phyloP scores from a whole-genome alignment of 306 rosid genomes.

The Lathyrus aphaca region DNA sequence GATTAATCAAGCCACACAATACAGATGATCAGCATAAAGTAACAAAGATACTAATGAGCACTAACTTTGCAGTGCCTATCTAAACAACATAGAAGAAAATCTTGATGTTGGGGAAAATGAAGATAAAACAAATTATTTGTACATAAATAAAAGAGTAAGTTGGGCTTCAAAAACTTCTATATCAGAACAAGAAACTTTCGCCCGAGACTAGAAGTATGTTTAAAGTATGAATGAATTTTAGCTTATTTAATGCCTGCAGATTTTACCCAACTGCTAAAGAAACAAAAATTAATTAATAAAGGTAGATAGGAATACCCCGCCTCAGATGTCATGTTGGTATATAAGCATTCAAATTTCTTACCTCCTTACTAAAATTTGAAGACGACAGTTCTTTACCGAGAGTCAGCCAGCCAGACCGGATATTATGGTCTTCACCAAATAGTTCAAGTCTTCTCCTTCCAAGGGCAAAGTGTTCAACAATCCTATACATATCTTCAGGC shows the following conservation, averaged over 20 bases:
- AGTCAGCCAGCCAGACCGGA: constrained; percentile 94
- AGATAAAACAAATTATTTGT: not conserved
- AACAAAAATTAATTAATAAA: constrained; percentile 1
- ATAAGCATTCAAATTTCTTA: constrained; percentile 39
- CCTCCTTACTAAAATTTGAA: constrained; percentile 84
- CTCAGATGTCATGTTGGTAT: constrained; percentile 1
- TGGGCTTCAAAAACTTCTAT: constrained; percentile 15
- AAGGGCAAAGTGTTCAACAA: constrained; percentile 97
- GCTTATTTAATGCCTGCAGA: constrained; percentile 2
- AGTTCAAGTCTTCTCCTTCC: constrained; percentile 97
- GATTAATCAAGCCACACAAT: constrained; percentile 34
- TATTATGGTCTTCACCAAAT: constrained; percentile 98
- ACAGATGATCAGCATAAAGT: constrained; percentile 10
- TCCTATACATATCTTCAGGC: constrained; percentile 99
- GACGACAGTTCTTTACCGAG: constrained; percentile 84
- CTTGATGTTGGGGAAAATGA: constrained; percentile 16
- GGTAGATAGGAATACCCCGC: constrained; percentile 15
- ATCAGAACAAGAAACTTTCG: constrained; percentile 1
- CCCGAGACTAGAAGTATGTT: constrained; percentile 1
- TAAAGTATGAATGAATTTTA: constrained; percentile 9
- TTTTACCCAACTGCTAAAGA: constrained; percentile 25
- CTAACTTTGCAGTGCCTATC: constrained; percentile 5
- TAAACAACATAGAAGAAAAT: constrained; percentile 24
- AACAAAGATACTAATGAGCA: not conserved
- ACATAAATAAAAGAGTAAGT: not conserved